Base-by-base conservation (phyloP, 1,284 basidiomycete genomes). In the Macrocystidia cucumis region DNA sequence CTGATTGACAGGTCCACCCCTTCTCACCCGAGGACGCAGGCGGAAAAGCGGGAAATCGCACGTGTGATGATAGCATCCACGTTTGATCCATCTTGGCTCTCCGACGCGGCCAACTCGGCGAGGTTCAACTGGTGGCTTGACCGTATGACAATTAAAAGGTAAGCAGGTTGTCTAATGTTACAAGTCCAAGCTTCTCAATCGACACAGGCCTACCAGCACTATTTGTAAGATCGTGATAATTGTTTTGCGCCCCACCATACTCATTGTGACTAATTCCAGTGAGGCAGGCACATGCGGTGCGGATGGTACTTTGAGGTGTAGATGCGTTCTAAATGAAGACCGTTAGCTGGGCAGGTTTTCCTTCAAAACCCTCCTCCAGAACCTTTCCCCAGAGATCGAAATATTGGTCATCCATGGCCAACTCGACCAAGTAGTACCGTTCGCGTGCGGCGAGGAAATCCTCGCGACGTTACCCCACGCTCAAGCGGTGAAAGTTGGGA, bases 371-470 rank as follows among this genome's bases (percentile, higher is more conserved):
- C 42, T 55, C 18, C 55, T 63, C 40, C 36, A 48, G 14, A 56
- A 53, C 31, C 37, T 65, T 13, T 49, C 61, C 7, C 47, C 37
- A 11, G 45, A 48, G 28, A 55, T 52, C 5, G 51, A 52, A 33
- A 50, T 67, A 20, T 42, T 69, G 7, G 50, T 69, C 13, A 61
- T 71, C 27, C 65, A 68, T 34, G 67, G 66, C 16, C 49, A 55
- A 19, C 44, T 62, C 4, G 67, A 70, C 44, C 39, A 47, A 25
- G 48, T 67, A 7, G 47, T 67, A 9, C 64, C 66, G 0, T 60
- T 52, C 29, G 50, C 42, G 25, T 53, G 55, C 39, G 53, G 48
- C 13, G 50, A 60, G 43, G 55, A 61, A 34, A 57, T 63, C 16
- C 34, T 60, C 8, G 46, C 44, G 33, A 50, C 51, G 2, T 57